Base-by-base conservation (phyloP, 306 rosid genomes). In the Pueraria montana region DNA sequence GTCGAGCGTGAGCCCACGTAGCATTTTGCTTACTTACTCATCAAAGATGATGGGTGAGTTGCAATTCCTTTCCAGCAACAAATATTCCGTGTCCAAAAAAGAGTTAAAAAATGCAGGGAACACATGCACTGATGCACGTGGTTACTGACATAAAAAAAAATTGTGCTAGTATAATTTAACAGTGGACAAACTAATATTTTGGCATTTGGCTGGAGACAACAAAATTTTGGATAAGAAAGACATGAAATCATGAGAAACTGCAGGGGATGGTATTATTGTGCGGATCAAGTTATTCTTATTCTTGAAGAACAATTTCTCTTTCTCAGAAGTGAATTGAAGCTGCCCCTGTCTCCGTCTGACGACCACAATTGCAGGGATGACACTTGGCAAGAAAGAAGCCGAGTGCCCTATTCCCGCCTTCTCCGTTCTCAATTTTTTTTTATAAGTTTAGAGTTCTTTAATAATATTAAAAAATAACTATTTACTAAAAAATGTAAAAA, bases 31-130 rank as follows among this genome's bases (percentile, higher is more conserved):
- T 30, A 46, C 59, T 30, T 30, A 71, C 59, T 30, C 59, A 71
- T 46, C 20, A 24, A 69, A 69, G 56, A 34, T 69, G 40, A 52
- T n/a, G 53, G 59, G 46, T 71, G 59, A 8, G 23, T 49, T 49
- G 62, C 43, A 72, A 72, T 3, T 17, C n/a, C 4, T 12, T 72
- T 4, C 46, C 43, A 49, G 30, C 18, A 17, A 38, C 17, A 46
- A 72, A 49, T 34, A 50, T 71, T 71, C 40, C 58, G 6, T 46
- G 63, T 56, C 30, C 13, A 53, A 1, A 52, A 20, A 55, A 18
- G 24, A 55, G 27, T 55, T 55, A 18, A 55, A 55, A 55, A 55
- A 8, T 55, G 0, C 1, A 20, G 64, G 14, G 18, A 18, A 20
- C 62, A 24, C 30, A 56, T 20, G 30, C 30, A 56, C 14, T 21